Base-by-base conservation (phyloP, 2,329 filamentous ascomycete genomes). In the Ophiostoma fasciatum region DNA sequence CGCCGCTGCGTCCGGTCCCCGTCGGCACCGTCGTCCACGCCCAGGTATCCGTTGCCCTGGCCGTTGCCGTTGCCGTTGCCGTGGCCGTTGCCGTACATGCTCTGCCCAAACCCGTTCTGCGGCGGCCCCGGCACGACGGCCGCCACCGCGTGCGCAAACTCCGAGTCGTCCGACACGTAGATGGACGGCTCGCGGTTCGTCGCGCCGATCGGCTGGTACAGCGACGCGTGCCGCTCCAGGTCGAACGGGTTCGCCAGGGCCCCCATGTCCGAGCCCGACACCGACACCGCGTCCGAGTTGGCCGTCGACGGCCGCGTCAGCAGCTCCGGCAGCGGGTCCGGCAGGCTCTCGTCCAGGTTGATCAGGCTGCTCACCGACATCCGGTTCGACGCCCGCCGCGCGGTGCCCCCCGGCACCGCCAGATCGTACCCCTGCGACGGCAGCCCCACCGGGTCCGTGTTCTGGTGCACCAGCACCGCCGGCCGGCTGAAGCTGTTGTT, bases 151-250 rank as follows among this genome's bases (percentile, higher is more conserved):
- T 50, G 50, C 4, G 64, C 59, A 40, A 62, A 66, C 19, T 67
- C 61, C 7, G 65, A 69, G 40, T 73, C 69, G 42, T 75, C 71
- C 1, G 68, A 68, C 9, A 75, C 64, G 46, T 75, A 76, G 31
- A 75, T 72, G 4, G 68, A 72, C 1, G 69, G 68, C 43, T 73
- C 68, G 25, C 70, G 59, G 1, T 54, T 51, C 4, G 53, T 47
- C 5, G 59, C 52, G 3, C 3, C 10, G 11, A 56, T 8, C 1
- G 52, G 48, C 37, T 48, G 45, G 42, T 73, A 71, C 2, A 74
- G 54, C 1, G 71, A 74, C 2, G 69, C 59, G 45, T 76, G 72
- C n/a, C 67, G 64, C 49, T 78, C 74, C 4, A 78, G 59, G 37
- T 76, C 70, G 39, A 78, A 78, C 0, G 73, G 71, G 45, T 72